Conservation (phyloP, 768 basidiomycete genomes). For the Lentinula guzmanii region DNA sequence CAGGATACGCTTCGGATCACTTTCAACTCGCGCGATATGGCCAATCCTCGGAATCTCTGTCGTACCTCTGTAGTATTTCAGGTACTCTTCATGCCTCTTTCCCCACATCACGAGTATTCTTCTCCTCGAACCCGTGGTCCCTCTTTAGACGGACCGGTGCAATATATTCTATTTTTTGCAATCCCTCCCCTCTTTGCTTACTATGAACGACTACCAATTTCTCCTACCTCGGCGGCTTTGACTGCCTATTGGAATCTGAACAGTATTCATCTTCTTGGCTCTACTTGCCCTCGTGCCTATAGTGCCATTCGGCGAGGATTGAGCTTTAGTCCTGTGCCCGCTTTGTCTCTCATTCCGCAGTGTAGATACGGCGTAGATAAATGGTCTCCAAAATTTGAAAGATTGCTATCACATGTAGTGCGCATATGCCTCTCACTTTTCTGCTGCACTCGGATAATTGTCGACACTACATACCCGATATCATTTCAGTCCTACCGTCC, state of each 20-base stretch:
- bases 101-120: neutral
- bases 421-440: neutral
- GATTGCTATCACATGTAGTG: neutral
- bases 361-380: neutral
- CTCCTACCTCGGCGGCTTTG: constrained; percentile 5
- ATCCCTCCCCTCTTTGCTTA: neutral
- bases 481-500: neutral
- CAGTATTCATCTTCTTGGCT: neutral
- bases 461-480: neutral
- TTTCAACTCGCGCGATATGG: neutral
- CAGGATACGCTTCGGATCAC: neutral
- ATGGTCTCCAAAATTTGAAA: neutral
- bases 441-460: neutral
- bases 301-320: neutral
- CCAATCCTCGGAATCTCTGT: constrained; percentile 7
- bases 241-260: neutral
- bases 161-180: neutral
- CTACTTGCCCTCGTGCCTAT: neutral
- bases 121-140: neutral
- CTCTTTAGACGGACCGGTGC: neutral
- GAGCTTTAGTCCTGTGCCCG: neutral
- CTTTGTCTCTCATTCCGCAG: neutral
- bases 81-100: constrained; percentile 1
- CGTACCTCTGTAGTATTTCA: neutral
- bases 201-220: neutral